A percentile compares a stretch with the other conserved stretches of the same genome.
These are phyloP conservation scores for Nannochloropsis gaditana DNA, from an alignment of 108 stramenopile species.

Conservation along the genomic window DNA sequence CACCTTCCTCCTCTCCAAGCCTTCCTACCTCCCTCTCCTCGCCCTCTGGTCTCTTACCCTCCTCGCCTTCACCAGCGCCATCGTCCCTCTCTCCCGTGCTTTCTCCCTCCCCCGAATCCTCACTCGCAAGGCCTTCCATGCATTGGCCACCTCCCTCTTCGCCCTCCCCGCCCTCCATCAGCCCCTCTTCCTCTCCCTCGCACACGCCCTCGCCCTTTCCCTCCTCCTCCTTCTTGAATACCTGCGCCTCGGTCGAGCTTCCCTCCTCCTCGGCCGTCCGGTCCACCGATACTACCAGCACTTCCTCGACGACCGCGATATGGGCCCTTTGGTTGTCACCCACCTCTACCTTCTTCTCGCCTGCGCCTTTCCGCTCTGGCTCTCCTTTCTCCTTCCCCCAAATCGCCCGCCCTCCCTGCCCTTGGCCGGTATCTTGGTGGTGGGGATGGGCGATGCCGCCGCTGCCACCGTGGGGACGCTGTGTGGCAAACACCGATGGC, in stretches of 20 bases:
- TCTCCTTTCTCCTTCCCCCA: slow-evolving; percentile 12
- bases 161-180: neutral
- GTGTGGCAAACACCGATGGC: slow-evolving; percentile 31
- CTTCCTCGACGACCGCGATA: slow-evolving; percentile 41
- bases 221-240: slow-evolving; percentile 33
- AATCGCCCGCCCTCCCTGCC: neutral
- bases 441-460: slow-evolving; percentile 38
- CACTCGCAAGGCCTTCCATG: slow-evolving; percentile 29
- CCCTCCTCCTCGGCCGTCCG: neutral
- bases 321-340: slow-evolving; percentile 34
- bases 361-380: slow-evolving; percentile 40
- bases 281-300: slow-evolving; percentile 29
- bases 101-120: slow-evolving; percentile 19
- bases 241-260: slow-evolving; percentile 7
- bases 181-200: slow-evolving; percentile 29
- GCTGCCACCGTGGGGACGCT: slow-evolving; percentile 32
- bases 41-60: neutral
- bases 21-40: neutral
- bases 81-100: neutral
- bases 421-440: slow-evolving; percentile 29
- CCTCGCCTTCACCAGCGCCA: slow-evolving; percentile 1
- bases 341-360: slow-evolving; percentile 45
- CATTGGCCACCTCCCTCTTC: slow-evolving; percentile 26
- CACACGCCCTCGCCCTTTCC: slow-evolving; percentile 22
- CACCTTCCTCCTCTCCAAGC: neutral